Conservation (phyloP, 345 rosid species). For the Passiflora organensis region DNA sequence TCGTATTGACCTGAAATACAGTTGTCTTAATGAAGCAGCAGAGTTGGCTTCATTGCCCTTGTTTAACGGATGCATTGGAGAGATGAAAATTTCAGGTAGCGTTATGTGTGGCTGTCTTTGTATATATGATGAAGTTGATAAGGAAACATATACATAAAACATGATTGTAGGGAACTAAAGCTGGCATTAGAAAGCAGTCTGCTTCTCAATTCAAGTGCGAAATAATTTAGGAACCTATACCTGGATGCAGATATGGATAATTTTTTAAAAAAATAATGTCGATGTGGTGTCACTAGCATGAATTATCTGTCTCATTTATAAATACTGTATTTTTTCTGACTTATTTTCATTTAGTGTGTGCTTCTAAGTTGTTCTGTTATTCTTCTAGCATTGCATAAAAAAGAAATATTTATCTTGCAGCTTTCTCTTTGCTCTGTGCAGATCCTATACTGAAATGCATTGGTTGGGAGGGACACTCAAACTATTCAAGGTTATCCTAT, state of each 20-base stretch:
- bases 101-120: neutral
- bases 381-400: constrained; percentile 1
- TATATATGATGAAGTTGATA: too few species aligned
- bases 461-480: constrained; percentile 41
- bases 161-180: too few species aligned
- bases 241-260: neutral
- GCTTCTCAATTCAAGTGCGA: too few species aligned
- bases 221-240: neutral
- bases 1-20: constrained; percentile 34
- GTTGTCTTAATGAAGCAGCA: constrained; percentile 89
- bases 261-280: too few species aligned
- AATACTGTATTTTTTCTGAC: neutral
- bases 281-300: constrained; percentile 2
- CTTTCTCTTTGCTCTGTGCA: constrained; percentile 22
- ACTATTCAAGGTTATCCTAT: constrained; percentile 45
- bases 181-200: too few species aligned
- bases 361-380: neutral
- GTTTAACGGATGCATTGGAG: constrained; percentile 50
- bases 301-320: neutral
- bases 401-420: neutral
- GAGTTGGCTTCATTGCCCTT: constrained; percentile 62
- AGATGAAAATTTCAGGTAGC: constrained; percentile 54
- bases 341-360: neutral
- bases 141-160: too few species aligned
- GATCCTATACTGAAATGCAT: constrained; percentile 46